These are phyloP conservation scores for Symbiodinium natans DNA, from an alignment of 73 alveolate genomes.

Conservation along the genomic window DNA sequence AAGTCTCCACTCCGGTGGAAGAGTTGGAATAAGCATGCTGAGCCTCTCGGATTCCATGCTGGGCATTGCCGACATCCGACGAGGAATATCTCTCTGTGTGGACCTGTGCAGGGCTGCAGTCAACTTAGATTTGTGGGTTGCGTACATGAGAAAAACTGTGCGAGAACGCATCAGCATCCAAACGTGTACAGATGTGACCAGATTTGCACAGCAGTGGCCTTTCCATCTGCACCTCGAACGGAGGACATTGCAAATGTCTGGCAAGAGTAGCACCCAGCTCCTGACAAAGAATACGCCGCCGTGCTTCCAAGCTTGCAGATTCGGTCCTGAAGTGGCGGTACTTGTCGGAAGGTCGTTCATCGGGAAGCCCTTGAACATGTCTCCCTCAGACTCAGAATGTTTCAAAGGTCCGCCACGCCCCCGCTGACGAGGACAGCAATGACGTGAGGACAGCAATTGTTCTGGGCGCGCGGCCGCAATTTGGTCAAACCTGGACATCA, in stretches of 20 bases:
- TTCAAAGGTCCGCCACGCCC: neutral
- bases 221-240: slow-evolving; percentile 53
- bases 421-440: neutral
- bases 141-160: neutral
- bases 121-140: neutral
- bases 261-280: slow-evolving; percentile 66
- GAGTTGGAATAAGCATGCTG: slow-evolving; percentile 91
- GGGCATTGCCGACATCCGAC: slow-evolving; percentile 61
- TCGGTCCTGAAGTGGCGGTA: neutral
- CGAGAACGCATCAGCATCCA: no score
- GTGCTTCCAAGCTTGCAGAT: no score
- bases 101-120: neutral
- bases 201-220: slow-evolving; percentile 27
- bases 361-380: slow-evolving; percentile 75
- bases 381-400: neutral
- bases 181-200: no score
- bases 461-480: slow-evolving; percentile 22
- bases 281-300: neutral
- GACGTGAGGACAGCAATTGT: neutral
- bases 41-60: slow-evolving; percentile 75
- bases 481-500: slow-evolving; percentile 76
- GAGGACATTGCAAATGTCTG: slow-evolving; percentile 74
- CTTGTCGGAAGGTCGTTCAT: neutral
- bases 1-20: slow-evolving; percentile 42
- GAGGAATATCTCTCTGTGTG: slow-evolving; percentile 78